These are phyloP conservation scores for Pythium rishiriense DNA, from an alignment of 352 stramenopile species.

Conservation along the genomic window DNA sequence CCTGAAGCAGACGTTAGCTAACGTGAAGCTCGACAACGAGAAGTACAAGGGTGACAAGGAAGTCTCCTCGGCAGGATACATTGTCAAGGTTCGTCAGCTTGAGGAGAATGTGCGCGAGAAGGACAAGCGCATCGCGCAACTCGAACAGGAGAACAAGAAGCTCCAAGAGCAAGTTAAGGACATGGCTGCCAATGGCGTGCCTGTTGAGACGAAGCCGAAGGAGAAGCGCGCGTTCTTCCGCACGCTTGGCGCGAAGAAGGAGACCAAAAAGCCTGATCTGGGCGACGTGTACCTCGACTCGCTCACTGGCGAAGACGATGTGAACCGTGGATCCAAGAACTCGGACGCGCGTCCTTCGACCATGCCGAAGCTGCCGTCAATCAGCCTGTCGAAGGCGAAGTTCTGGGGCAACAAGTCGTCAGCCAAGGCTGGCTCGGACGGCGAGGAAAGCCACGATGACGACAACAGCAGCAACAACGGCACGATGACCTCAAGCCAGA, in stretches of 20 bases:
- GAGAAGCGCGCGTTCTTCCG: constrained; percentile 82
- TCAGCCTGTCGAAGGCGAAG: constrained; percentile 66
- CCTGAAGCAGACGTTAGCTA: constrained; percentile 59
- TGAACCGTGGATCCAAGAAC: constrained; percentile 52
- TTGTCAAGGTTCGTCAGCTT: constrained; percentile 76
- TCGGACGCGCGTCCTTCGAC: constrained; percentile 54
- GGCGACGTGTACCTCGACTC: constrained; percentile 70
- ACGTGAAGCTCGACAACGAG: constrained; percentile 68
- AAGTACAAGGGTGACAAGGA: constrained; percentile 84
- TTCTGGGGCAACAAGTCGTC: constrained; percentile 59
- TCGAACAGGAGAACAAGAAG: constrained; percentile 77
- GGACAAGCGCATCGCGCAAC: constrained; percentile 68
- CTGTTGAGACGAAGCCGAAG: constrained; percentile 53
- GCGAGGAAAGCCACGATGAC: constrained; percentile 37
- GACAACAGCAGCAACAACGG: constrained; percentile 19
- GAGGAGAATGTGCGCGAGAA: constrained; percentile 73
- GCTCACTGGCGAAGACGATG: constrained; percentile 73
- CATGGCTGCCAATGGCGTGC: constrained; percentile 40
- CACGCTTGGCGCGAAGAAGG: constrained; percentile 84
- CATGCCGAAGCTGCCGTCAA: constrained; percentile 64
- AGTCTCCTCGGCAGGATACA: constrained; percentile 62
- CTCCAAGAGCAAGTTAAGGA: constrained; percentile 61
- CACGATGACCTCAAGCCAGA: constrained; percentile 45
- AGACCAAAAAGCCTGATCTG: constrained; percentile 44
- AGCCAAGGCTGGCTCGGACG: constrained; percentile 51